Percentiles rank a stretch among this genome's conserved stretches.
phyloP scores from a whole-genome alignment of 2,329 filamentous ascomycete genomes.

The Talaromyces sp. region DNA sequence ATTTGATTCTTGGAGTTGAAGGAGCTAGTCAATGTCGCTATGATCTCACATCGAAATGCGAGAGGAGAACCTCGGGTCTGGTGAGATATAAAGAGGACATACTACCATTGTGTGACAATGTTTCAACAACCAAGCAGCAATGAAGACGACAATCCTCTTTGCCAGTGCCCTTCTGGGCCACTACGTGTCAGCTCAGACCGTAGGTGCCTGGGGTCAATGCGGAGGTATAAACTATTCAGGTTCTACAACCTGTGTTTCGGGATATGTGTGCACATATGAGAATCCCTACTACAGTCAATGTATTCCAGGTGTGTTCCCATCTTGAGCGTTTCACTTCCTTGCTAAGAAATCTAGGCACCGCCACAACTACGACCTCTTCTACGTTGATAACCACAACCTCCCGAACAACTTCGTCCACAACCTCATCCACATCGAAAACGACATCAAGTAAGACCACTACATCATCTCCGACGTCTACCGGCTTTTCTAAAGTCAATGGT shows the following conservation, averaged over 20 bases:
- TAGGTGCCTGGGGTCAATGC: constrained; percentile 9
- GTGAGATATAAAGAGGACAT: neutral
- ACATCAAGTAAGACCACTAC: constrained; percentile 11
- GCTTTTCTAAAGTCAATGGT: constrained; percentile 25
- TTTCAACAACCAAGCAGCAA: neutral
- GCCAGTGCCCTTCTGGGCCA: neutral
- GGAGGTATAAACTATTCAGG: constrained; percentile 12
- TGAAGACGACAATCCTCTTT: neutral
- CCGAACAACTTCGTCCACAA: constrained; percentile 12
- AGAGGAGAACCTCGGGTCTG: neutral
- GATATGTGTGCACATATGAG: constrained; percentile 6
- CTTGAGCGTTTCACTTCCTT: neutral
- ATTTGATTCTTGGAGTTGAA: neutral
- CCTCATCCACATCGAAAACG: constrained; percentile 15
- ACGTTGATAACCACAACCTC: constrained; percentile 15
- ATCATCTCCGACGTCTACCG: constrained; percentile 1
- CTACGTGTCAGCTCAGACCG: constrained; percentile 3
- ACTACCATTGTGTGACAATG: neutral
- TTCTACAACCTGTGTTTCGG: constrained; percentile 2
- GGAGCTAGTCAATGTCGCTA: neutral
- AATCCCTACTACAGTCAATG: constrained; percentile 11
- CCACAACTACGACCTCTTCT: neutral
- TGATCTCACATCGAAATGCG: neutral
- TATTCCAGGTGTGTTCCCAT: constrained; percentile 1
- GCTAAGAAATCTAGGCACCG: neutral